Evolutionary conservation across 2,329 filamentous ascomycete species (phyloP).

Genomic region (Ophiostoma triangulosporum): DNA sequence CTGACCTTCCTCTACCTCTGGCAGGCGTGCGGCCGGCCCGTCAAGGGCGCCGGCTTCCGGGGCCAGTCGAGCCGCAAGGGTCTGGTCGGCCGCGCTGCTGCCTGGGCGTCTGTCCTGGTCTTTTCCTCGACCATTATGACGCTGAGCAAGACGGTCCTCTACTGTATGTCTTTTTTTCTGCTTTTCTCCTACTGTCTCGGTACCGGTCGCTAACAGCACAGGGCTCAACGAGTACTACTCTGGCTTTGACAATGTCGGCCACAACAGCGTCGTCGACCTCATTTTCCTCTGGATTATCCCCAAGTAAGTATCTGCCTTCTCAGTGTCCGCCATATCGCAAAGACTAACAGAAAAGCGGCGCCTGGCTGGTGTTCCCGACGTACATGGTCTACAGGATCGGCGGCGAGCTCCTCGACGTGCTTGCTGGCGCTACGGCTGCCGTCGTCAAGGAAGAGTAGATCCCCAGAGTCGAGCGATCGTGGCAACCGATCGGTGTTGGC

Average conservation of each 20-base stretch:
- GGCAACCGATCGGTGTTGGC: no score
- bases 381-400: slow-evolving; percentile 39
- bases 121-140: slow-evolving; percentile 47
- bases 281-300: slow-evolving; percentile 43
- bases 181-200: neutral
- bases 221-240: slow-evolving; percentile 44
- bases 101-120: slow-evolving; percentile 31
- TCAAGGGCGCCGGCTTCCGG: slow-evolving; percentile 8
- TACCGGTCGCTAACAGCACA: slow-evolving; percentile 17
- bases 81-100: slow-evolving; percentile 30
- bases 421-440: slow-evolving; percentile 25
- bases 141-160: slow-evolving; percentile 46
- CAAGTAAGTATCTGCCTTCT: slow-evolving; percentile 31
- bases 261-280: slow-evolving; percentile 33
- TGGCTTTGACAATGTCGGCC: slow-evolving; percentile 42
- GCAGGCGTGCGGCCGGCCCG: slow-evolving; percentile 15
- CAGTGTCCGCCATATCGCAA: neutral
- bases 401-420: slow-evolving; percentile 32
- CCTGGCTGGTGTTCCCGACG: slow-evolving; percentile 39
- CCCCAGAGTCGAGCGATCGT: no score
- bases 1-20: slow-evolving; percentile 23
- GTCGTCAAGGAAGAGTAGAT: slow-evolving; percentile 29
- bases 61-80: slow-evolving; percentile 17
- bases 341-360: slow-evolving; percentile 27
- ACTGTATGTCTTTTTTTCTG: slow-evolving; percentile 31